Conservation (phyloP, 1,284 basidiomycete species). For the Pulveroboletus sp. region DNA sequence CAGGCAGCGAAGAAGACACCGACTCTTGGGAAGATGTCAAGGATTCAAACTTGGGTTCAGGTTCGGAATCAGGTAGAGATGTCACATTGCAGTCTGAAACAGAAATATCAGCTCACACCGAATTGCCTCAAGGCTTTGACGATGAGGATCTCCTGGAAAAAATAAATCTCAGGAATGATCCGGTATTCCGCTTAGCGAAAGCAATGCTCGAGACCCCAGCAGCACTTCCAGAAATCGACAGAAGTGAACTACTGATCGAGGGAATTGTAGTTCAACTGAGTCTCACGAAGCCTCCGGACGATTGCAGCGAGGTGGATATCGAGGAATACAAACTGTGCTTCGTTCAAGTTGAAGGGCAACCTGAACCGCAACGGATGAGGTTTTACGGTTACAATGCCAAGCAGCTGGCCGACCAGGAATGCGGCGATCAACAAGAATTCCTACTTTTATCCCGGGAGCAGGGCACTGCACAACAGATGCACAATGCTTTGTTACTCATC, state of each 20-base stretch:
- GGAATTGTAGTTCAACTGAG: conserved; percentile 7
- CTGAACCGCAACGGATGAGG: neutral
- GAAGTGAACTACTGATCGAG: conserved; percentile 7
- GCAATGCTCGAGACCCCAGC: neutral
- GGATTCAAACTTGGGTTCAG: neutral
- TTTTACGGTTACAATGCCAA: neutral
- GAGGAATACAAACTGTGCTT: neutral
- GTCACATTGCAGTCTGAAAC: neutral
- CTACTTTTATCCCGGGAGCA: conserved; percentile 7
- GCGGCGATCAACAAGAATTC: neutral
- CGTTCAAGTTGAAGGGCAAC: neutral
- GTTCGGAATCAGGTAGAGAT: neutral
- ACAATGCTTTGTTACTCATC: conserved; percentile 7
- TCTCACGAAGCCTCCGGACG: neutral
- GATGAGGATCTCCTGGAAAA: neutral
- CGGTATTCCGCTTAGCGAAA: neutral
- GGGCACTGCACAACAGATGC: neutral
- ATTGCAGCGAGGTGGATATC: neutral
- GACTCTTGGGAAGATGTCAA: neutral
- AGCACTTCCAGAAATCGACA: neutral
- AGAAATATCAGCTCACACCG: neutral
- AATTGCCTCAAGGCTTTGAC: neutral
- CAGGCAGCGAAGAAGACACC: neutral
- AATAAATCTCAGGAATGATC: neutral
- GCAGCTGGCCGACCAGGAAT: neutral